phyloP scores from a whole-genome alignment of 2,329 filamentous ascomycete genomes.

The Sporothrix brunneoviolacea region DNA sequence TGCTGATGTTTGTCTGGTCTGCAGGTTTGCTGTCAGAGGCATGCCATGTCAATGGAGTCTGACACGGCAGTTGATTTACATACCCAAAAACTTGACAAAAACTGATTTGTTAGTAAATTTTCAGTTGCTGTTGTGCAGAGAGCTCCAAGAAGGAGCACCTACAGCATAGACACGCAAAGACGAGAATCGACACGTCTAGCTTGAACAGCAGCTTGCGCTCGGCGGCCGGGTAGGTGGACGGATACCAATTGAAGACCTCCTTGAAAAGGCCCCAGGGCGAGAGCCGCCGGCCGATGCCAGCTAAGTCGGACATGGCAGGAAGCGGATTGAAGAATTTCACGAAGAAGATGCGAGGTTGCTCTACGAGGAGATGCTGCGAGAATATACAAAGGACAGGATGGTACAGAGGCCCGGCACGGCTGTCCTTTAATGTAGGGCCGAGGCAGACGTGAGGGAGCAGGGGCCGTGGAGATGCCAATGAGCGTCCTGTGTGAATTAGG shows the following conservation, averaged over 20 bases:
- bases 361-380: too few relatives aligned
- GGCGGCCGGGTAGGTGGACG: slow-evolving; percentile 24
- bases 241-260: slow-evolving; percentile 31
- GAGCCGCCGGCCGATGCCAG: slow-evolving; percentile 2
- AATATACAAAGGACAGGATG: too few relatives aligned
- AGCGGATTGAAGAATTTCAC: too few relatives aligned
- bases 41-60: too few relatives aligned
- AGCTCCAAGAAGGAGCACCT: slow-evolving; percentile 15
- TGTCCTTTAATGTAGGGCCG: neutral
- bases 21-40: neutral
- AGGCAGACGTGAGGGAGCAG: too few relatives aligned
- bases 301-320: neutral
- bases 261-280: slow-evolving; percentile 23
- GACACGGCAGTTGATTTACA: too few relatives aligned
- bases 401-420: too few relatives aligned
- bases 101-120: slow-evolving; percentile 17
- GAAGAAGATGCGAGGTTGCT: too few relatives aligned
- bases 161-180: slow-evolving; percentile 29
- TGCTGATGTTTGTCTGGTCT: slow-evolving; percentile 30
- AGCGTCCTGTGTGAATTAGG: too few relatives aligned
- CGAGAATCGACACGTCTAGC: slow-evolving; percentile 27
- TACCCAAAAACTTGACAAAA: slow-evolving; percentile 29
- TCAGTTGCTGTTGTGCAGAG: too few relatives aligned
- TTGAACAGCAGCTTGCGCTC: slow-evolving; percentile 29
- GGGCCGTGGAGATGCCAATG: too few relatives aligned